Conservation (phyloP, 2,329 filamentous ascomycete genomes). For the Sporothrix phasma region DNA sequence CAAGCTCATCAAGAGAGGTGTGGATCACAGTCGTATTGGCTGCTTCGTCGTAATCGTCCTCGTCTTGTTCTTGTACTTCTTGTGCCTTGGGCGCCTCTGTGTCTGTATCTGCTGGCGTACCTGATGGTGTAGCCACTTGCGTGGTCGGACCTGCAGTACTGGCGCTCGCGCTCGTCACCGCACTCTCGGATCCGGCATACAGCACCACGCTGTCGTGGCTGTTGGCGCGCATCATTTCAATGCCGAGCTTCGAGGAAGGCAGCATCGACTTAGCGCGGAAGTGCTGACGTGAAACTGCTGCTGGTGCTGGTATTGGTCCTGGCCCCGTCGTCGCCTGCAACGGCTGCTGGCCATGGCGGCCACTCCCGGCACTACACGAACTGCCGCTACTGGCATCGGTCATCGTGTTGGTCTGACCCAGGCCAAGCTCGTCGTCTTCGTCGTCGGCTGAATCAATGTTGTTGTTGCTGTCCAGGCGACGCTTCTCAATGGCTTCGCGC, state of each 20-base stretch:
- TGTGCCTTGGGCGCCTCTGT: neutral
- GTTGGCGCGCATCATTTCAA: constrained; percentile 97
- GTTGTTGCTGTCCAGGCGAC: constrained; percentile 62
- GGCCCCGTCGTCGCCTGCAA: neutral
- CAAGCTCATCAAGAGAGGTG: constrained; percentile 21
- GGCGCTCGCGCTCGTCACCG: constrained; percentile 28
- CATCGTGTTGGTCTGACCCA: constrained; percentile 17
- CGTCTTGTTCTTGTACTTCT: neutral
- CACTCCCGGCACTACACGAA: constrained; percentile 27
- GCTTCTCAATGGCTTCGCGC: constrained; percentile 64
- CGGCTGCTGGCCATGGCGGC: neutral
- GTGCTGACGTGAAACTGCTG: constrained; percentile 31
- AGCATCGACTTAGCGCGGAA: constrained; percentile 46
- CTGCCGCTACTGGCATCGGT: constrained; percentile 26
- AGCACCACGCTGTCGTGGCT: constrained; percentile 71
- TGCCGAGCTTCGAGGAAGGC: constrained; percentile 79
- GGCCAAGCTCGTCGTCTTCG: constrained; percentile 82
- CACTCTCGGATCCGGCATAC: constrained; percentile 31
- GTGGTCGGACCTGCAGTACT: constrained; percentile 36
- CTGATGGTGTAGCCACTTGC: constrained; percentile 41
- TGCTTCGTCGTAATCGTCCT: constrained; percentile 18
- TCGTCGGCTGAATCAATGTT: constrained; percentile 81
- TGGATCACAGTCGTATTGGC: constrained; percentile 21
- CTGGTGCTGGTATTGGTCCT: constrained; percentile 17
- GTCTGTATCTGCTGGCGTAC: constrained; percentile 14